Evolutionary conservation across 495 filamentous ascomycete species (phyloP).

Genomic region (Talaromyces proteolyticus): DNA sequence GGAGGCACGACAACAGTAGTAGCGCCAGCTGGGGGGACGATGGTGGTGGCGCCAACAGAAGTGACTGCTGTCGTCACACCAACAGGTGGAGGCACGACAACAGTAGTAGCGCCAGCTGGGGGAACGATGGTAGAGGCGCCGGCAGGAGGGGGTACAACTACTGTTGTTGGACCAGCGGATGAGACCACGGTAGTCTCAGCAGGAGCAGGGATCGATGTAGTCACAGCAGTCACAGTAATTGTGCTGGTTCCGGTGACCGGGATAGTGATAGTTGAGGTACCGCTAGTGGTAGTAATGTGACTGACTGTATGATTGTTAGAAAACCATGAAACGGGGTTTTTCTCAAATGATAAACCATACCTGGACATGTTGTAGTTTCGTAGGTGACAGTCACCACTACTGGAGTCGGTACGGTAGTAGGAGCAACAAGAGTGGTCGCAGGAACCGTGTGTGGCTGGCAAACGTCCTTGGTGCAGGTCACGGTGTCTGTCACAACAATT

Average conservation of each 20-base stretch:
- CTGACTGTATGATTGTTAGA: too few relatives aligned
- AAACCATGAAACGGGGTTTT: too few relatives aligned
- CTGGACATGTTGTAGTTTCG: background rate
- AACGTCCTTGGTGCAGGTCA: constrained; percentile 7
- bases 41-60: background rate
- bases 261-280: background rate
- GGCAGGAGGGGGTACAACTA: background rate
- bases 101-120: background rate
- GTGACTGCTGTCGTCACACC: background rate
- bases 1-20: background rate
- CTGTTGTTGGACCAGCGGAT: background rate
- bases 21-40: background rate
- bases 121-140: background rate
- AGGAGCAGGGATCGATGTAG: too few relatives aligned
- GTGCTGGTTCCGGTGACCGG: background rate
- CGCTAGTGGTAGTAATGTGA: too few relatives aligned
- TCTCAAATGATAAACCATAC: too few relatives aligned
- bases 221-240: too few relatives aligned
- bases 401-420: background rate
- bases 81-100: background rate
- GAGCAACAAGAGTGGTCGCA: background rate
- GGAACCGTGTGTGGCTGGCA: constrained; percentile 4
- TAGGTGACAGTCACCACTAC: background rate
- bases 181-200: too few relatives aligned
- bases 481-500: constrained; percentile 2